Evolutionary conservation across 495 filamentous ascomycete species (phyloP).

Genomic region (Cudoniella acicularis): DNA sequence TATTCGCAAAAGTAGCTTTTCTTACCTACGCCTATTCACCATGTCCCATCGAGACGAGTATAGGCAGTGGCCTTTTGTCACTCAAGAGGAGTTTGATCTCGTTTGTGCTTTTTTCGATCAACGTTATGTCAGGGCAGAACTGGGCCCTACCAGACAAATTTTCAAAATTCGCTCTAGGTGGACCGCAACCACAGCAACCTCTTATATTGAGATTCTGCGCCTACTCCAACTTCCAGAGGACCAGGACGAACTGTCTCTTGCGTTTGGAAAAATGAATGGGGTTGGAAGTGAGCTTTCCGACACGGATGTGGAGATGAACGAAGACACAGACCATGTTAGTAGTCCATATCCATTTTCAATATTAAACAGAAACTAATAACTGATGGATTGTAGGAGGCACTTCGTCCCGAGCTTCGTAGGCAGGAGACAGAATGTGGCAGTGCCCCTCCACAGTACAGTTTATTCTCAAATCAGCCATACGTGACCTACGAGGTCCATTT

Average conservation of each 20-base stretch:
- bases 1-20: not conserved
- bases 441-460: conserved; percentile 13
- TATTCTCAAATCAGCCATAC: conserved; percentile 33
- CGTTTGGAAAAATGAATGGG: conserved; percentile 36
- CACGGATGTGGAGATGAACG: conserved; percentile 32
- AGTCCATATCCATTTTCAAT: no score
- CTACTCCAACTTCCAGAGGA: conserved; percentile 38
- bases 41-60: conserved; percentile 24
- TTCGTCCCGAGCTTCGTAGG: no score
- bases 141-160: conserved; percentile 41
- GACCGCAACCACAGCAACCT: conserved; percentile 24
- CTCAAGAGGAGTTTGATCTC: conserved; percentile 53
- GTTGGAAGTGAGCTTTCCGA: conserved; percentile 5
- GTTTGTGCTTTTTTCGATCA: conserved; percentile 56
- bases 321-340: conserved; percentile 44
- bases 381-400: conserved; percentile 13
- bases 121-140: conserved; percentile 46
- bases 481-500: conserved; percentile 59
- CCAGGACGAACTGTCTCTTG: conserved; percentile 38
- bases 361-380: conserved; percentile 9
- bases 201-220: conserved; percentile 45
- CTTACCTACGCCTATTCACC: not conserved
- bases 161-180: conserved; percentile 27
- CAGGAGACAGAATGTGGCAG: not conserved
- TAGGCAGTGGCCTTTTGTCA: conserved; percentile 52